Conservation (phyloP, 2,329 filamentous ascomycete genomes). For the Lachnellula occidentalis region DNA sequence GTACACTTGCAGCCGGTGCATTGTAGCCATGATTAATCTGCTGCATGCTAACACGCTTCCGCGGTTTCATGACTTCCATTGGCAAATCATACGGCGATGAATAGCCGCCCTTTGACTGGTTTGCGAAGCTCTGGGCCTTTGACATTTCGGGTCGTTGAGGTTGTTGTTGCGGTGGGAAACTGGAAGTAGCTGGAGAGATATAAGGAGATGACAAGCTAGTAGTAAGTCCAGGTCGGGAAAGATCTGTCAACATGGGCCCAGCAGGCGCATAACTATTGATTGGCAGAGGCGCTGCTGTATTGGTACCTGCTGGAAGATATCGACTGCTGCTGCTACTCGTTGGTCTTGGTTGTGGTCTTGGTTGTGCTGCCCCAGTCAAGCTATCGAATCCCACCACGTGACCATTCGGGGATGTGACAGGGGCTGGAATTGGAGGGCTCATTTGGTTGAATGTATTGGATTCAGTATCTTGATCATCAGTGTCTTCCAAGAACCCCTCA, state of each 20-base stretch:
- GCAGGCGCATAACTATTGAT: conserved; percentile 25
- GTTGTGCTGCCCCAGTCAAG: conserved; percentile 10
- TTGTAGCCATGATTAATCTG: conserved; percentile 23
- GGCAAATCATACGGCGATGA: conserved; percentile 92
- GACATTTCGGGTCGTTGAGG: conserved; percentile 41
- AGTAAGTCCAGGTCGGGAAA: conserved; percentile 18
- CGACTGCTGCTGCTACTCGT: conserved; percentile 21
- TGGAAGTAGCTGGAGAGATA: conserved; percentile 16
- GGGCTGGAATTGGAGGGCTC: conserved; percentile 25
- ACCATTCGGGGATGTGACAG: conserved; percentile 28
- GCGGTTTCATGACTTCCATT: conserved; percentile 73
- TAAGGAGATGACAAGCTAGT: conserved; percentile 16
- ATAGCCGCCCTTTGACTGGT: conserved; percentile 88
- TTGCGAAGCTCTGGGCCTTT: conserved; percentile 77
- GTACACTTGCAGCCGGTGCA: conserved; percentile 16
- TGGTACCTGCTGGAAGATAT: conserved; percentile 25
- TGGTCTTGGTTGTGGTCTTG: conserved; percentile 14
- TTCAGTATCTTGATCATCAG: conserved; percentile 22
- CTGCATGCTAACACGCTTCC: conserved; percentile 56
- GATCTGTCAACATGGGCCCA: conserved; percentile 29
- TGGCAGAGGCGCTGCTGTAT: conserved; percentile 5
- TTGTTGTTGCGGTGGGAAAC: conserved; percentile 15
- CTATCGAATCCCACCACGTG: conserved; percentile 23
- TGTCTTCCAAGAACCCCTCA: conserved; percentile 72
- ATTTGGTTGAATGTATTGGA: conserved; percentile 23